Base-by-base conservation (phyloP, 2,329 filamentous ascomycete genomes). In the Penicillium paneum region DNA sequence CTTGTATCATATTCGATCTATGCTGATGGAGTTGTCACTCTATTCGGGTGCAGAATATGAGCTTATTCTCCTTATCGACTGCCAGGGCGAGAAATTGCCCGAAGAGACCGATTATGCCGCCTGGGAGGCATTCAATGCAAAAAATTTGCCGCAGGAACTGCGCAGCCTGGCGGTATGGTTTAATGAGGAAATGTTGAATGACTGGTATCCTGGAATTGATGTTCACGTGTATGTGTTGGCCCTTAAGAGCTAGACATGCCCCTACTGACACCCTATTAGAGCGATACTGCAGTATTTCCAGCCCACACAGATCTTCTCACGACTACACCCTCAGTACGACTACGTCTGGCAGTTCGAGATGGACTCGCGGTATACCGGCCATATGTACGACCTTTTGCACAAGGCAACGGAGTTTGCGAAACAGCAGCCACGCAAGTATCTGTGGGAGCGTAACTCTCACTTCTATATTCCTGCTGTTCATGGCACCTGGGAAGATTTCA, bases 1-100 rank as follows among this genome's bases (percentile, higher is more conserved):
- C 65, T 79, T 94, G 47, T 84, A 91, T 70, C 89, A 90, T 66
- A 74, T 96, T 42, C 87, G 92, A 24, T 87, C 91, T 34, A 84
- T 96, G 74, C 90, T 96, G 67, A 83, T 86, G 13, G 92, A 97
- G 71, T 78, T 96, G 11, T 83, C 86, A 1, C 78, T 96, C 52
- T 86, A 88, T 48, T 92, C 90, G 5, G 90, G 91, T 24, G 90
- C 88, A 32, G 88, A 93, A 64, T 96, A 96, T 71, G 89, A 94
- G 62, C 83, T 96, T 3, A 89, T 95, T 67, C 81, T 96, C 19
- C 81, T 96, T 2, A 84, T 96, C 8, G 90, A 96, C 71, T 86
- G 95, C 64, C 91, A 90, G 73, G 88, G 95, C 65, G 82, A 84
- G 52, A 81, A 78, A 57, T 77, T 91, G 58, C 88, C 89, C 8